Percentiles rank a stretch among this genome's conserved stretches.
Conservation (phyloP, 805 yeast genomes). For the Priceomyces melissophilus region DNA sequence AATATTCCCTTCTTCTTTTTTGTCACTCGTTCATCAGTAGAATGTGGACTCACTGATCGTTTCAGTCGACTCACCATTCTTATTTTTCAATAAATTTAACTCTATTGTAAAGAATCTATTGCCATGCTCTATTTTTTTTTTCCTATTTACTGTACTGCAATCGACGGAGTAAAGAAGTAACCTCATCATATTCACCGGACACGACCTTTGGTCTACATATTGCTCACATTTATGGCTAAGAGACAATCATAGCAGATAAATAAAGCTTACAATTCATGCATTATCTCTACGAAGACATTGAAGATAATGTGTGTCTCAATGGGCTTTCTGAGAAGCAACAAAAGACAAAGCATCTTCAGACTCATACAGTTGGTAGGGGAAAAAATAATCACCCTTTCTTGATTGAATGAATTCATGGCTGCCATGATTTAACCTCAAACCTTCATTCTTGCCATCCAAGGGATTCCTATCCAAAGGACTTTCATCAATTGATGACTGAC, state of each 20-base stretch:
- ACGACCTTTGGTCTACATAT: neutral
- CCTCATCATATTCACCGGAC: neutral
- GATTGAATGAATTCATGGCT: conserved; percentile 1
- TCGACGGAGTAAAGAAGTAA: too few relatives aligned
- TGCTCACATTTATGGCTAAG: too few relatives aligned
- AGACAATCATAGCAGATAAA: neutral
- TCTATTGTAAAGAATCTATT: too few relatives aligned
- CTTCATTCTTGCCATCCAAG: conserved; percentile 29
- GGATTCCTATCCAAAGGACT: conserved; percentile 26
- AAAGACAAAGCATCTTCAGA: conserved; percentile 4
- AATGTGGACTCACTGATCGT: conserved; percentile 18
- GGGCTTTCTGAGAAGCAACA: neutral
- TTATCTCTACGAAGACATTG: neutral
- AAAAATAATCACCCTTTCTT: conserved; percentile 11
- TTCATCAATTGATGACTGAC: conserved; percentile 14
- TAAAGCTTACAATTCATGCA: neutral
- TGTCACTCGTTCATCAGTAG: conserved; percentile 5
- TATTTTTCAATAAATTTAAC: neutral
- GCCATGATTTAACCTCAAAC: conserved; percentile 26
- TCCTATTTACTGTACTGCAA: too few relatives aligned
- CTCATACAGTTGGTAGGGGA: conserved; percentile 8
- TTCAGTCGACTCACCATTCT: conserved; percentile 7
- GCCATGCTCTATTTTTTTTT: too few relatives aligned
- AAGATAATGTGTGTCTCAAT: neutral
- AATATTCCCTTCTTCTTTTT: conserved; percentile 5